Conservation (phyloP, 345 rosid species). For the Eucalyptus guilfoylei region DNA sequence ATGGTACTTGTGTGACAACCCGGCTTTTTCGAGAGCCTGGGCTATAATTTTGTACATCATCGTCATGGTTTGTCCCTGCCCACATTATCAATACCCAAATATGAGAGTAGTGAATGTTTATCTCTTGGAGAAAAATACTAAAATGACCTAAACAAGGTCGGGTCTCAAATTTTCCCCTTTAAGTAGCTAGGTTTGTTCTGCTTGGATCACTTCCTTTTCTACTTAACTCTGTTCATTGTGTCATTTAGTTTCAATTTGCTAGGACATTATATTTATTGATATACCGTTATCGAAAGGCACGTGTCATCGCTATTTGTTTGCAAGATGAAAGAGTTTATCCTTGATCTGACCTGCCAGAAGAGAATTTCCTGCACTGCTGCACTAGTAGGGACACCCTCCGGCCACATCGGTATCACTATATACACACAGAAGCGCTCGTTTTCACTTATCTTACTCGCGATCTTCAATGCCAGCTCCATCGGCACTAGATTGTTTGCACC, state of each 20-base stretch:
- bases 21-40: slow-evolving; percentile 26
- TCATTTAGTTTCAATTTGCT: neutral
- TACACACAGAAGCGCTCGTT: slow-evolving; percentile 43
- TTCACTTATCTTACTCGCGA: slow-evolving; percentile 39
- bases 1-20: slow-evolving; percentile 22
- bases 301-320: neutral
- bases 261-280: neutral
- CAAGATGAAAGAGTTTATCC: neutral
- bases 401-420: slow-evolving; percentile 63
- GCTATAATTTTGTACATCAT: slow-evolving; percentile 62
- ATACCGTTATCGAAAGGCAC: fast-evolving
- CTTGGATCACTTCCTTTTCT: neutral
- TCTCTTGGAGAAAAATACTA: neutral
- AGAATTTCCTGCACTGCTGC: slow-evolving; percentile 59
- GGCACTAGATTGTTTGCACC: slow-evolving; percentile 69
- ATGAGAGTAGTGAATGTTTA: neutral
- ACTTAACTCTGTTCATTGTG: neutral
- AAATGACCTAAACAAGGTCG: neutral
- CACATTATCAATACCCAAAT: neutral
- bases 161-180: neutral
- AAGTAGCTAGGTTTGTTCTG: neutral
- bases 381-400: slow-evolving; percentile 59
- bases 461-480: slow-evolving; percentile 59
- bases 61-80: slow-evolving; percentile 53
- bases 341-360: slow-evolving; percentile 45